Base-by-base conservation (phyloP, 73 alveolate genomes). In the Paramecium sexaurelia region DNA sequence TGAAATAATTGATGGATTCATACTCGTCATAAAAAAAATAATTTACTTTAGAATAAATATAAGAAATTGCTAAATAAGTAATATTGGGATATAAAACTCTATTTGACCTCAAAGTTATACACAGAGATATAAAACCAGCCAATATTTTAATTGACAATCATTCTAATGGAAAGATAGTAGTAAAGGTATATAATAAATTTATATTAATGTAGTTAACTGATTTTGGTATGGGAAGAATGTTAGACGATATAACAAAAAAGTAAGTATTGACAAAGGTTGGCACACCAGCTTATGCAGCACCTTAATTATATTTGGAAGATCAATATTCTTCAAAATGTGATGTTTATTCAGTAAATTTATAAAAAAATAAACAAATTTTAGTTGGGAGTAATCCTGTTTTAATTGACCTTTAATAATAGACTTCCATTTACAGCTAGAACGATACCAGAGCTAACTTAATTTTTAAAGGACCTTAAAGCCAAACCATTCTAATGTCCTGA, bases 271-370 rank as follows among this genome's bases (percentile, higher is more conserved):
- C 90, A 22, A 78, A 78, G 24, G 90, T 78, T 7, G 90, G 90
- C 15, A 78, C 90, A 17, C 90, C 90, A 22, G 90, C 90, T 2
- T 78, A 78, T 24, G 90, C 90, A 39, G 68, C 90, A n/a, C 90
- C 90, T 37, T 22, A 78, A 78, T 78, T 78, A 43, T 78, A 78
- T 24, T 78, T 78, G 15, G 90, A 78, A 41, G 61, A 26, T 41
- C 11, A 20, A 17, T 78, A 41, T 43, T 78, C 90, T 15, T 78
- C 90, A 0, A 78, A 78, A 78, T 39, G 61, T 20, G 90, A 78
- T 43, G 90, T 78, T 11, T 78, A 78, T 78, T 78, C 90, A 41
- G 90, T 78, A 78, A 78, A 4, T 13, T 1, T 4, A 17, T 61
- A 3, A 69, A 11, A 17, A 0, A 19, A 11, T 22, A 7, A 71